A percentile compares a stretch with the other conserved stretches of the same genome.
Evolutionary conservation across 148 eudicot genomes (phyloP).

Genomic region (Persicaria tinctoria): DNA sequence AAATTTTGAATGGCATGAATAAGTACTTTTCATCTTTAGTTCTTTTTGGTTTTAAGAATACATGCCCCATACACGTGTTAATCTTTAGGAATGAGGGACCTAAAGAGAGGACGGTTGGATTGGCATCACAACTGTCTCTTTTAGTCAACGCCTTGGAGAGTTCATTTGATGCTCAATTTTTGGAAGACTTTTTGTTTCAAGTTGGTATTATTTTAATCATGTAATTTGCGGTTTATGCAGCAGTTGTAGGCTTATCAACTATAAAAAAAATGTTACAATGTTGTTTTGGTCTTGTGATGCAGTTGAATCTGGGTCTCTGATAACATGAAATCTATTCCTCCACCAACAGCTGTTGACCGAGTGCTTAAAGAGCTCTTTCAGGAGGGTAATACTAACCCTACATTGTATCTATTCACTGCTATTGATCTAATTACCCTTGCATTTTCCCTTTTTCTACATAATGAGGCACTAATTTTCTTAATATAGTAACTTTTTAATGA

Average conservation of each 20-base stretch:
- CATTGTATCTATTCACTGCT: background rate
- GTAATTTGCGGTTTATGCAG: background rate
- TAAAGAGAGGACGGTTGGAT: slow-evolving; percentile 50
- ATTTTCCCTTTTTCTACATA: background rate
- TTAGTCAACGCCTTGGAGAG: slow-evolving; percentile 59
- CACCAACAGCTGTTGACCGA: slow-evolving; percentile 94
- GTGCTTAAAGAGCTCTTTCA: slow-evolving; percentile 86
- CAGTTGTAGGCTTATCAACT: background rate
- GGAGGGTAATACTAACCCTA: slow-evolving; percentile 39
- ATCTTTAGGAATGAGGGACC: slow-evolving; percentile 34
- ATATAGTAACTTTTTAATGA: background rate
- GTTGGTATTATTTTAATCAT: slow-evolving; percentile 25
- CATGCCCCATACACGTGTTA: background rate
- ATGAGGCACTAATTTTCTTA: background rate
- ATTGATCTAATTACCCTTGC: background rate
- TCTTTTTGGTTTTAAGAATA: background rate
- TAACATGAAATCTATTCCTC: slow-evolving; percentile 69
- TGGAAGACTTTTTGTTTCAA: slow-evolving; percentile 97
- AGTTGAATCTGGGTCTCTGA: slow-evolving; percentile 76
- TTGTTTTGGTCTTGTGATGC: slow-evolving; percentile 17
- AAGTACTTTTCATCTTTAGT: background rate
- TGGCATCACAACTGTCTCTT: slow-evolving; percentile 83
- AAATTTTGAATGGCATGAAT: background rate
- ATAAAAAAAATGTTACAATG: background rate
- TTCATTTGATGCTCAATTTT: slow-evolving; percentile 72